These are phyloP conservation scores for Metarhizium guizhouense DNA, from an alignment of 2,329 filamentous ascomycete genomes.

Conservation along the genomic window DNA sequence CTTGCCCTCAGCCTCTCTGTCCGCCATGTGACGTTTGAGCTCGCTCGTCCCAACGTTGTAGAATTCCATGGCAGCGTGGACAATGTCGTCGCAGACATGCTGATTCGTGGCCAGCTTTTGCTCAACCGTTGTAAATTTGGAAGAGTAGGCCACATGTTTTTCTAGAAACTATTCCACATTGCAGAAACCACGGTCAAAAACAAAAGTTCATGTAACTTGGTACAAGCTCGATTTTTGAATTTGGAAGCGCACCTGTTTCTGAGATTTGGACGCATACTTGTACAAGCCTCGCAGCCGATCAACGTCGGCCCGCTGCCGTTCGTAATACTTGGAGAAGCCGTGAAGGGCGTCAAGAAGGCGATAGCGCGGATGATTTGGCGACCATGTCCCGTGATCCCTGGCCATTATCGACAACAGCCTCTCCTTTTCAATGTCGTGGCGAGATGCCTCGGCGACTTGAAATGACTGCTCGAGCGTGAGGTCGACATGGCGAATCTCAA, in stretches of 20 bases:
- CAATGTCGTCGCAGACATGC: conserved; percentile 34
- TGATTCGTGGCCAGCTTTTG: conserved; percentile 35
- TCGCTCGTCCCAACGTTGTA: conserved; percentile 36
- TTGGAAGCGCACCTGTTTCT: conserved; percentile 15
- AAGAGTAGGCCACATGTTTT: conserved; percentile 45
- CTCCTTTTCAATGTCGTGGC: conserved; percentile 22
- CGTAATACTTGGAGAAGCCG: conserved; percentile 26
- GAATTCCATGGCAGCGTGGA: conserved; percentile 33
- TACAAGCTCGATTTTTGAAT: no score
- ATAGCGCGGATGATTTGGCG: conserved; percentile 26
- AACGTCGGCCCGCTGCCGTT: conserved; percentile 26
- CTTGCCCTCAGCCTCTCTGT: conserved; percentile 26
- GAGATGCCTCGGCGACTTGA: conserved; percentile 10
- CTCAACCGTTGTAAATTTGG: conserved; percentile 38
- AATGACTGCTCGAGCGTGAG: conserved; percentile 16
- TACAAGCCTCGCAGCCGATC: conserved; percentile 26
- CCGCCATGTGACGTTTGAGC: conserved; percentile 31
- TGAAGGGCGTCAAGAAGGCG: conserved; percentile 31
- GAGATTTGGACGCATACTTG: conserved; percentile 23
- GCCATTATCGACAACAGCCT: conserved; percentile 20
- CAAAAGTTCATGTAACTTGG: no score
- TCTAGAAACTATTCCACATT: conserved; percentile 36
- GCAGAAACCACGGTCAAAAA: neutral
- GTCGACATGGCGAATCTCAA: conserved; percentile 18
- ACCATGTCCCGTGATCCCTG: conserved; percentile 21